phyloP scores from a whole-genome alignment of 805 yeast species.

The Nakazawaea sp. region DNA sequence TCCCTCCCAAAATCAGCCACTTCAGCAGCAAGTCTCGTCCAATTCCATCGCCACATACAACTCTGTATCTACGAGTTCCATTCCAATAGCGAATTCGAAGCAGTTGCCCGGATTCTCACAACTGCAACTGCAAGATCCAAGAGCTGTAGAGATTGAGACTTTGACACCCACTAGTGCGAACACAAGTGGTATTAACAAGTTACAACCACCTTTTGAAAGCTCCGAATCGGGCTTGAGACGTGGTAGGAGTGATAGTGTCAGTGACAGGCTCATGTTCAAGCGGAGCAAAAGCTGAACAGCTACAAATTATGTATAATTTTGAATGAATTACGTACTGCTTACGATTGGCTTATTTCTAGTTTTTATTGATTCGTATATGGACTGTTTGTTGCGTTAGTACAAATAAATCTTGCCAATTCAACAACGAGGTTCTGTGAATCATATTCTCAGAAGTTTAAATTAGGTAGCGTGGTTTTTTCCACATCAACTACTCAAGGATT shows the following conservation, averaged over 20 bases:
- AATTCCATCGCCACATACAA: conserved; percentile 10
- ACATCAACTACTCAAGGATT: conserved; percentile 59
- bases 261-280: conserved; percentile 11
- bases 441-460: conserved; percentile 20
- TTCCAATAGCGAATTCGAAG: conserved; percentile 1
- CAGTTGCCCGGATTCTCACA: neutral
- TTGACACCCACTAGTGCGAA: neutral
- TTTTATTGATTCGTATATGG: too few species aligned
- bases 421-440: neutral
- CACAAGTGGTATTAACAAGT: conserved; percentile 5
- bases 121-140: neutral
- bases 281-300: conserved; percentile 3
- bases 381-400: too few species aligned
- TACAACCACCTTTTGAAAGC: conserved; percentile 10
- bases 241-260: conserved; percentile 11
- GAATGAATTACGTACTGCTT: too few species aligned
- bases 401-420: neutral
- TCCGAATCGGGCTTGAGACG: conserved; percentile 3
- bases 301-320: too few species aligned
- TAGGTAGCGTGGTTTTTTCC: conserved; percentile 99
- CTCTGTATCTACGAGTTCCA: conserved; percentile 11
- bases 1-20: conserved; percentile 5
- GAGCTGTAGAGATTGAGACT: neutral
- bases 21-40: neutral
- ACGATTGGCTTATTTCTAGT: too few species aligned